Conservation (phyloP, 352 stramenopile genomes). For the Phytophthora palmivora region DNA sequence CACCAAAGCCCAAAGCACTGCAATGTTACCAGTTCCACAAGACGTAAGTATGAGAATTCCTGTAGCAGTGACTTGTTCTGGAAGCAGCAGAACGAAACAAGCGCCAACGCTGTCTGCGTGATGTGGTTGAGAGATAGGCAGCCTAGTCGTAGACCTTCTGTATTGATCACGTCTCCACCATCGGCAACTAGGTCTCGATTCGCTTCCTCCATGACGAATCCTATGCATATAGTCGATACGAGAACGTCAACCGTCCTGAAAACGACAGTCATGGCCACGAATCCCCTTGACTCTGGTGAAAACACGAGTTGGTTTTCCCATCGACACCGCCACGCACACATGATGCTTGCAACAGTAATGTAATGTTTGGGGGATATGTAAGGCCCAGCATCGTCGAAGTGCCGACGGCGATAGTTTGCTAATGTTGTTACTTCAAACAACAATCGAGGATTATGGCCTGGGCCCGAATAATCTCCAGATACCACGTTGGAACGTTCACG, state of each 20-base stretch:
- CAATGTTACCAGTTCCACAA: constrained; percentile 50
- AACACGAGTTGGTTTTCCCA: constrained; percentile 35
- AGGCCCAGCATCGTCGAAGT: constrained; percentile 23
- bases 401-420: constrained; percentile 25
- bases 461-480: constrained; percentile 12
- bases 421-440: constrained; percentile 35
- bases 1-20: constrained; percentile 57
- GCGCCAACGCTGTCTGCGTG: constrained; percentile 38
- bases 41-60: constrained; percentile 29
- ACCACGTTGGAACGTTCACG: constrained; percentile 5
- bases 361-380: constrained; percentile 24
- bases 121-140: constrained; percentile 55
- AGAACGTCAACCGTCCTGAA: constrained; percentile 41
- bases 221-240: constrained; percentile 36
- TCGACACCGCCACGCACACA: constrained; percentile 20
- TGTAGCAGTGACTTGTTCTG: constrained; percentile 43
- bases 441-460: constrained; percentile 10
- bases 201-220: constrained; percentile 36
- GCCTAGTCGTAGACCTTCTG: constrained; percentile 30
- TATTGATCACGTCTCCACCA: not conserved
- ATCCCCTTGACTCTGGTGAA: constrained; percentile 15
- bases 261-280: constrained; percentile 29
- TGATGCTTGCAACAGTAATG: constrained; percentile 32
- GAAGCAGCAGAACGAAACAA: constrained; percentile 51
- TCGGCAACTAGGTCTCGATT: not conserved